Evolutionary conservation across 345 rosid species (phyloP), one percentile per base, ranked within the genome.

Genomic region (Orychophragmus violaceus): DNA sequence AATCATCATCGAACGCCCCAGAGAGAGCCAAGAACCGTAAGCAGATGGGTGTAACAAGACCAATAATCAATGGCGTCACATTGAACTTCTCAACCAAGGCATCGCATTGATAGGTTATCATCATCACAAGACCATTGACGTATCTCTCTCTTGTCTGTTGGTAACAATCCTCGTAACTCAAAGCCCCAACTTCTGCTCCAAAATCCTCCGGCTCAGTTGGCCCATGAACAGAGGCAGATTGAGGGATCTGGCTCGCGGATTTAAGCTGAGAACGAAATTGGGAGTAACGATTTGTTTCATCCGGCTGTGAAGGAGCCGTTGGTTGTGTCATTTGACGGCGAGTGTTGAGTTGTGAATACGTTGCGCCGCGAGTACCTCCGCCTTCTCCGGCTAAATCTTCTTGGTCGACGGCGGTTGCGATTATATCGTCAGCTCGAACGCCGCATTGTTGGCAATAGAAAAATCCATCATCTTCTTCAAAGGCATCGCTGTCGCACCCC

Each of bases 91-190:
- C 81, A 19, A 83, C 92, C 60, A 92, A 70, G n/a, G 87, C 85
- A 79, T 83, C 92, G 32, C 92, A 89, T 44, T 92, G 95, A 61
- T 69, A 72, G 70, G 83, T 84, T 65, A 91, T 42, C 86, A 87
- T 85, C 79, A 81, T 59, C 69, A 83, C 80, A 79, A 91, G 21
- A 21, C 92, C 89, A 79, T 81, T 68, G 42, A 84, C 85, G 66
- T 88, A 88, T 77, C 87, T 77, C 48, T 80, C 79, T 82, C 90
- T 88, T 13, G 82, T 76, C 77, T 88, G 95, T 4, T 61, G 57
- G 65, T 82, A 85, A 67, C 77, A 91, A 49, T 83, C 87, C 72
- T 85, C 87, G 28, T 76, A 78, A 59, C 17, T 29, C 32, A 29
- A 29, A 29, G 32, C 32, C 6, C n/a, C n/a, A n/a, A n/a, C n/a